Percentiles rank a stretch among this genome's conserved stretches.
These are phyloP conservation scores for Lantana camara DNA, from an alignment of 257 asterid genomes.

Conservation along the genomic window DNA sequence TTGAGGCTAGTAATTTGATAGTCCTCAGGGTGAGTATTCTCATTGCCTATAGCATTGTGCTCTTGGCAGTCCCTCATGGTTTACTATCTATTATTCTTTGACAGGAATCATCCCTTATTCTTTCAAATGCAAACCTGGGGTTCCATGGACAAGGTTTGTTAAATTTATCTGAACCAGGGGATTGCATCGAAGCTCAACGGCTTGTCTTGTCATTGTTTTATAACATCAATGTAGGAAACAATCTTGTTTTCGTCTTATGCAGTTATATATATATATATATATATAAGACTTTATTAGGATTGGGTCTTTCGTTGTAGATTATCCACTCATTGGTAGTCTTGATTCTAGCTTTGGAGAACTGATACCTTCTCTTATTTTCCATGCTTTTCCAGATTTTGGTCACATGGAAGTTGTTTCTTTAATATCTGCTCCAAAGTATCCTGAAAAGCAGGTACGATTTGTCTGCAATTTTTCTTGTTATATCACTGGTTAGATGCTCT, in stretches of 20 bases:
- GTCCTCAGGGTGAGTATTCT: conserved; percentile 78
- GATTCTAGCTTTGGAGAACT: neutral
- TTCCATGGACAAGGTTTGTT: conserved; percentile 95
- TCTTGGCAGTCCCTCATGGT: conserved; percentile 18
- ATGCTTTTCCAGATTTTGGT: conserved; percentile 27
- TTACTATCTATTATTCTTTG: conserved; percentile 23
- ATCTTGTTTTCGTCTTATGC: neutral
- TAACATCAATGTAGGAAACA: conserved; percentile 89
- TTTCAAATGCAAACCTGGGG: conserved; percentile 94
- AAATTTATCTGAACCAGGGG: conserved; percentile 96
- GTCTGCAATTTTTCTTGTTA: neutral
- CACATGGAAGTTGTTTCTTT: conserved; percentile 99
- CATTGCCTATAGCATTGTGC: conserved; percentile 20
- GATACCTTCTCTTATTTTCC: conserved; percentile 13
- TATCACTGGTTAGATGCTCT: neutral
- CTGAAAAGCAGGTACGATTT: conserved; percentile 91
- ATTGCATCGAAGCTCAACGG: conserved; percentile 91
- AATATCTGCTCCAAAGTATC: conserved; percentile 98
- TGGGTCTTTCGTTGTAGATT: conserved; percentile 7
- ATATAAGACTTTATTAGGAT: conserved; percentile 2
- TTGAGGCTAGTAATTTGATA: conserved; percentile 97
- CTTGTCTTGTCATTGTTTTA: conserved; percentile 89
- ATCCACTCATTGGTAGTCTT: neutral
- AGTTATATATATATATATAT: conserved; percentile 8
- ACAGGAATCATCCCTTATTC: conserved; percentile 88